Base-by-base conservation (phyloP, 768 basidiomycete genomes). In the Mycena amicta region DNA sequence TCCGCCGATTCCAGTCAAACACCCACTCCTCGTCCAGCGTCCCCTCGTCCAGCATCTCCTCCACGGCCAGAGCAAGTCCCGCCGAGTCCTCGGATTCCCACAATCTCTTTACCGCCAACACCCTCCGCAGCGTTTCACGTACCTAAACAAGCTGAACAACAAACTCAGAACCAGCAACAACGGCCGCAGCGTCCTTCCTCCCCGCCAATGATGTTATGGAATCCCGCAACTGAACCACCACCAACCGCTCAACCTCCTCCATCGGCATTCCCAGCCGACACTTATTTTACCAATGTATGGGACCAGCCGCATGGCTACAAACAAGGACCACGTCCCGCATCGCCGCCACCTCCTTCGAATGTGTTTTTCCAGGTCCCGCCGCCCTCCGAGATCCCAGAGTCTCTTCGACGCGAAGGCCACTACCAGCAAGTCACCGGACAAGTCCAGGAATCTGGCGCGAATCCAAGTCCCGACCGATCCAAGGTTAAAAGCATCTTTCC, bases 261-360 rank as follows among this genome's bases (percentile, higher is more conserved):
- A 0, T 83, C 79, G 66, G 82, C 80, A 64, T 92, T 89, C 64
- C 88, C 89, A n/a, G 70, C 82, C 29, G 83, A 89, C 59, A 88
- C 88, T 0, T 89, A 91, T 71, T 96, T 90, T 70, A 80, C 86
- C 31, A 93, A 95, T 68, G 80, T 85, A 27, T 98, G 95, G 96
- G 95, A 98, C 68, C 77, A 83, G 59, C 75, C 83, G 50, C 71
- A 78, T 50, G 75, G 81, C 55, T 74, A 74, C 33, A 30, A 53
- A 68, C 55, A 74, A 78, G 56, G 59, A 63, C 52, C 70, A 61
- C 51, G 59, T 45, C 62, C 64, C 25, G 62, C 71, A 30, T 72
- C 78, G 11, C 72, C 79, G 1, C 61, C 70, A 16, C 71, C 76
- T 33, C 74, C 75, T 55, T 80, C 83, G 28, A 72, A 71, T 18